These are phyloP conservation scores for Colletotrichum sp. DNA, from an alignment of 2,329 filamentous ascomycete species.

Conservation along the genomic window DNA sequence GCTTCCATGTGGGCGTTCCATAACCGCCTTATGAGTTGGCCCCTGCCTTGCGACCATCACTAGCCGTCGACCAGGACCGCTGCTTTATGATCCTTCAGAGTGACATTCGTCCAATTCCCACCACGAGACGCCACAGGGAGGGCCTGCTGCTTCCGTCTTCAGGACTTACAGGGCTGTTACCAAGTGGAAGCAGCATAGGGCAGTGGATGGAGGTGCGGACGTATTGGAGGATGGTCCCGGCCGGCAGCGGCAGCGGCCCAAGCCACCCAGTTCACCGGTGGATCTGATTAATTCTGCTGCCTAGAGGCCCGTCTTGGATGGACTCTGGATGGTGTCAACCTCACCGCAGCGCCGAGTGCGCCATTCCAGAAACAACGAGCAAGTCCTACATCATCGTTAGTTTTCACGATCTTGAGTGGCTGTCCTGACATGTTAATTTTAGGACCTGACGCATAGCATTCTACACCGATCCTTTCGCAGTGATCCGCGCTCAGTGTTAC, in stretches of 20 bases:
- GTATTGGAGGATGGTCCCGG: background rate
- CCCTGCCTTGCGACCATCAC: background rate
- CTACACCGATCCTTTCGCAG: background rate
- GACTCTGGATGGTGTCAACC: background rate
- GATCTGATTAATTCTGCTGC: slow-evolving; percentile 14
- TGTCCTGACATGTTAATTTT: background rate
- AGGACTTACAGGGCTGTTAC: background rate
- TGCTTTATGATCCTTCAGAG: slow-evolving; percentile 13
- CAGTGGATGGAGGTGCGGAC: background rate
- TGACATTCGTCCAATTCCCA: background rate
- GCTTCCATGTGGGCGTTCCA: slow-evolving; percentile 2
- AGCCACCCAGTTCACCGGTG: background rate
- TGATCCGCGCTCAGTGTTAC: background rate
- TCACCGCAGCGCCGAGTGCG: background rate
- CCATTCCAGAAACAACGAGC: background rate
- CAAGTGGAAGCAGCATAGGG: background rate
- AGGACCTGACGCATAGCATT: background rate
- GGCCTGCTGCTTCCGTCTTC: background rate
- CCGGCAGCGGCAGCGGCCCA: slow-evolving; percentile 11
- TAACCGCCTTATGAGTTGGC: background rate
- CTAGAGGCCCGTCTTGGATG: background rate
- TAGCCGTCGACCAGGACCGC: background rate
- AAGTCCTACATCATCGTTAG: background rate
- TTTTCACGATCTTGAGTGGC: background rate
- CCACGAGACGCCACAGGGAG: background rate